Conservation (phyloP, 495 filamentous ascomycete species). For the Neurospora sp. region DNA sequence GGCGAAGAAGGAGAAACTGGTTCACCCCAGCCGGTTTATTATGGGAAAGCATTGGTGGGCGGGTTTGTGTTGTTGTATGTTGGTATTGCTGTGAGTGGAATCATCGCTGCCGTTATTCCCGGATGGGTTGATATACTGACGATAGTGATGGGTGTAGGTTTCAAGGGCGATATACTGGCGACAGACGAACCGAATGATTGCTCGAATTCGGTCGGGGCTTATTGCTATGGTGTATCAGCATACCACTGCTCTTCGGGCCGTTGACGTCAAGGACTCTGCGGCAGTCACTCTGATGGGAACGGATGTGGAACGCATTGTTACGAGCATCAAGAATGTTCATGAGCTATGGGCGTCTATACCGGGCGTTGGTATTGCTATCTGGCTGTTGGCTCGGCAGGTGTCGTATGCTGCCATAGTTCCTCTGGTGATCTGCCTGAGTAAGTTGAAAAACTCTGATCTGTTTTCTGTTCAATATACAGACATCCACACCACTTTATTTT, state of each 20-base stretch:
- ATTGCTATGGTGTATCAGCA: slow-evolving; percentile 44
- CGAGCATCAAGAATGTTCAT: slow-evolving; percentile 15
- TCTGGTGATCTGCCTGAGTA: slow-evolving; percentile 36
- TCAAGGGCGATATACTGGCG: slow-evolving; percentile 30
- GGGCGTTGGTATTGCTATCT: slow-evolving; percentile 47
- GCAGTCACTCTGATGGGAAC: slow-evolving; percentile 55
- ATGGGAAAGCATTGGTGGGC: slow-evolving; percentile 45
- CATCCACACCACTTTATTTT: too few relatives aligned
- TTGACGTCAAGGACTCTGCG: slow-evolving; percentile 37
- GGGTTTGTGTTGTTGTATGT: slow-evolving; percentile 44
- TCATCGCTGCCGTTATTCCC: neutral
- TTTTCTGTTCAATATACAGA: neutral
- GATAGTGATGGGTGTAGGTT: neutral
- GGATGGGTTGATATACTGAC: neutral
- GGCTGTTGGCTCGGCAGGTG: slow-evolving; percentile 45
- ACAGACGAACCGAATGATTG: slow-evolving; percentile 33
- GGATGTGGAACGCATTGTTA: slow-evolving; percentile 30
- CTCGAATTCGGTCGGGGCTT: slow-evolving; percentile 45
- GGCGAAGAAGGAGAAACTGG: neutral
- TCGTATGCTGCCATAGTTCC: slow-evolving; percentile 37
- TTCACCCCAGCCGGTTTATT: neutral
- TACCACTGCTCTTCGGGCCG: slow-evolving; percentile 33
- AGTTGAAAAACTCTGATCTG: slow-evolving; percentile 1
- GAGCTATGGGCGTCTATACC: slow-evolving; percentile 39
- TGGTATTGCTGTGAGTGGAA: slow-evolving; percentile 38